Base-by-base conservation (phyloP, 345 rosid species). In the Salix suchowensis region DNA sequence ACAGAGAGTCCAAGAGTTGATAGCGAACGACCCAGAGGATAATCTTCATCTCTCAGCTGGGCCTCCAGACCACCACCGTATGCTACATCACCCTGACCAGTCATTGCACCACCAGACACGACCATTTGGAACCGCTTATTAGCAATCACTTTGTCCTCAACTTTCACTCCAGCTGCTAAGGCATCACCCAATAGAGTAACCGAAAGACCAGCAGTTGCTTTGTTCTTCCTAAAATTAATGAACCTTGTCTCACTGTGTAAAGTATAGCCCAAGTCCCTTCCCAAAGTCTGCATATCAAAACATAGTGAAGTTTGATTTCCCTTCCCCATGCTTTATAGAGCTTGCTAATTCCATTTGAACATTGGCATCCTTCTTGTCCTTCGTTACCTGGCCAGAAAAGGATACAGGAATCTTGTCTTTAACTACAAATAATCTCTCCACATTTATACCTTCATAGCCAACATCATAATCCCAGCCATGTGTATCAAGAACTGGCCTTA, bases 391-490 rank as follows among this genome's bases (percentile, higher is more conserved):
- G 66, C 97, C 92, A n/a, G 95, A 91, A 74, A 96, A 84, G 32
- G 98, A 92, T 61, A 93, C 8, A 0, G 98, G 99, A 37, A 89
- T 74, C 80, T 87, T 94, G 3, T 87, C 91, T 52, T 92, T 96
- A 15, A 89, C 88, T 16, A 88, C 97, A 37, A 93, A 93, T 74
- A 91, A 79, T 55, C 92, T 87, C 85, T 96, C 98, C 2, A 81
- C 86, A 80, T 94, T 96, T 58, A 96, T 90, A 69, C 99, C 98
- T 79, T 96, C 98, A 52, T 96, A 96, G 70, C 99, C 99, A 79
- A 96, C 89, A 80, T 96, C 99, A 74, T 92, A 98, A 83, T 96
- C 98, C 99, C 97, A 93, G 74, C 99, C 99, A 72, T 91, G 99
- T 73, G 97, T 88, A 74, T 93, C 99, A 64, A 96, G 82, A 77